Percentiles rank a stretch among this genome's conserved stretches.
Conservation (phyloP, 2,329 filamentous ascomycete species). For the Xylaria sp. region DNA sequence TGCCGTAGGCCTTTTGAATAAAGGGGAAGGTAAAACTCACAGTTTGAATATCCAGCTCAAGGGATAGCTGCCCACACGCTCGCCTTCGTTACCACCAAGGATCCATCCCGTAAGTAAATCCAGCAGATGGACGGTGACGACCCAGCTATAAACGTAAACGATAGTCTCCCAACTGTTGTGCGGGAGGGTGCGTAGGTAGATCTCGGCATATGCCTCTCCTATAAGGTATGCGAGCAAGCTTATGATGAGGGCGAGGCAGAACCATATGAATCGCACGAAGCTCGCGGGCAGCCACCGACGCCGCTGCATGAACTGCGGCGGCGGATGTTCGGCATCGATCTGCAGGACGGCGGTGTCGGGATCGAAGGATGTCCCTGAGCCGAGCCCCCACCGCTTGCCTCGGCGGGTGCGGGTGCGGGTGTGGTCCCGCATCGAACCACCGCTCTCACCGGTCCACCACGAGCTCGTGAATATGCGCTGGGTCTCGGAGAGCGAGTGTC, state of each 20-base stretch:
- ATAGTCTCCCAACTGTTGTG: slow-evolving; percentile 74
- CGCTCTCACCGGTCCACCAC: slow-evolving; percentile 71
- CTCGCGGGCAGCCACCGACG: slow-evolving; percentile 70
- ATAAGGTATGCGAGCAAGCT: slow-evolving; percentile 73
- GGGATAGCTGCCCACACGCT: slow-evolving; percentile 75
- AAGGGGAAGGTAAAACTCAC: slow-evolving; percentile 51
- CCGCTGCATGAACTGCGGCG: slow-evolving; percentile 55
- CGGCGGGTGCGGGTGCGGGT: slow-evolving; percentile 55
- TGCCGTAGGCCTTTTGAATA: background rate
- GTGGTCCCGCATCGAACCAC: slow-evolving; percentile 53
- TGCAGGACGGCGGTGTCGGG: slow-evolving; percentile 48
- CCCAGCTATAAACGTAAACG: slow-evolving; percentile 76
- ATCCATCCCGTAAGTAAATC: slow-evolving; percentile 74
- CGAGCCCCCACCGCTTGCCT: slow-evolving; percentile 51
- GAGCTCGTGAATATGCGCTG: slow-evolving; percentile 73
- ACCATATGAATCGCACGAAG: slow-evolving; percentile 76
- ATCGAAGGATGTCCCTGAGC: slow-evolving; percentile 52
- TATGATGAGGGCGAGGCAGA: slow-evolving; percentile 70
- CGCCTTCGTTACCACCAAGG: slow-evolving; percentile 71
- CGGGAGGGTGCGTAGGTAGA: slow-evolving; percentile 73
- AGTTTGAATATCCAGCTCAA: slow-evolving; percentile 77
- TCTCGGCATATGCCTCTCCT: slow-evolving; percentile 75
- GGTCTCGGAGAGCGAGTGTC: slow-evolving; percentile 71
- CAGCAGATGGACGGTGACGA: slow-evolving; percentile 71
- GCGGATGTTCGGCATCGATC: slow-evolving; percentile 39